These are phyloP conservation scores for Knufia fluminis DNA, from an alignment of 2,329 filamentous ascomycete genomes.

Conservation along the genomic window DNA sequence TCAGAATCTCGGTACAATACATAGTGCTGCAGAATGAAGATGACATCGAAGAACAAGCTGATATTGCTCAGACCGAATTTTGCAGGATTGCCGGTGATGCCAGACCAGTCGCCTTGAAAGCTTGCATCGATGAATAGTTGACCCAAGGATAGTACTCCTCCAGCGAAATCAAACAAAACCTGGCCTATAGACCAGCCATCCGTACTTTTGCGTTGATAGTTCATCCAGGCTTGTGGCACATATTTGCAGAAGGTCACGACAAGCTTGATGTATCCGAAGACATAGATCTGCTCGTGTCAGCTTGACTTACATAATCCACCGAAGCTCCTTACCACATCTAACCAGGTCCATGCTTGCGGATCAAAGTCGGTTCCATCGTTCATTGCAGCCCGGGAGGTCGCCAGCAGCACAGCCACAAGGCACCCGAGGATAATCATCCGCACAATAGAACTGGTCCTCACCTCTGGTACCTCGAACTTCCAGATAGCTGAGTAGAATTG, in stretches of 20 bases:
- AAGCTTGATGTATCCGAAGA: conserved; percentile 80
- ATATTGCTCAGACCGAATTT: conserved; percentile 83
- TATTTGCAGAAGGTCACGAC: conserved; percentile 87
- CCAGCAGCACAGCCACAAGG: conserved; percentile 36
- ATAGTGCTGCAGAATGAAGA: conserved; percentile 87
- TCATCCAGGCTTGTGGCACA: conserved; percentile 73
- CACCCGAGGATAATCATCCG: conserved; percentile 62
- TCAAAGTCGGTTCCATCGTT: conserved; percentile 36
- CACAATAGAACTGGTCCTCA: conserved; percentile 53
- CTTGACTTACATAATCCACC: conserved; percentile 33
- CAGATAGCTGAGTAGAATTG: conserved; percentile 67
- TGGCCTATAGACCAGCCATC: conserved; percentile 77
- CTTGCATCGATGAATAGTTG: conserved; percentile 82
- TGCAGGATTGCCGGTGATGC: conserved; percentile 80
- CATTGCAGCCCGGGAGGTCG: conserved; percentile 34
- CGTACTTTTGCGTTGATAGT: conserved; percentile 77
- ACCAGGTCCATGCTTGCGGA: conserved; percentile 50
- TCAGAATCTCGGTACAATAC: conserved; percentile 52
- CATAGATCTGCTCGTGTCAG: conserved; percentile 43
- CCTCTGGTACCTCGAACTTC: conserved; percentile 58
- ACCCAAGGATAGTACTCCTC: conserved; percentile 69
- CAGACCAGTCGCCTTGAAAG: conserved; percentile 77
- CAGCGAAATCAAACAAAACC: conserved; percentile 73
- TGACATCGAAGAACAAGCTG: conserved; percentile 71
- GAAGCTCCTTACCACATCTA: conserved; percentile 47